Evolutionary conservation across 225 moss, liverwort and hornwort species (phyloP).

Genomic region (Marchantia polymorpha): DNA sequence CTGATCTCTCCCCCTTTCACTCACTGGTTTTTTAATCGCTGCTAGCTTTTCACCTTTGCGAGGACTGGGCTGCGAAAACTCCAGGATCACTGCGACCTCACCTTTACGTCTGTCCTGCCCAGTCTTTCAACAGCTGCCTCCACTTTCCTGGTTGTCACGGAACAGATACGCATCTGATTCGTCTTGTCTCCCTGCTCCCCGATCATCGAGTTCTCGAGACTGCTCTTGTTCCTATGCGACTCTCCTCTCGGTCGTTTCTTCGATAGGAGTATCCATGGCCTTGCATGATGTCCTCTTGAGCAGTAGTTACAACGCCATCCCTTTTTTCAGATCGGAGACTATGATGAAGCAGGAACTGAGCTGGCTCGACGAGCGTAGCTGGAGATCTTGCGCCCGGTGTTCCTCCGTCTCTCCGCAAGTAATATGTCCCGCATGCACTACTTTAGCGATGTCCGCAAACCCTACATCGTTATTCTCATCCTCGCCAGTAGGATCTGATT

Average conservation of each 20-base stretch:
- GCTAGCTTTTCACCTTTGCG: constrained; percentile 2
- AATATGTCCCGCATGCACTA: constrained; percentile 24
- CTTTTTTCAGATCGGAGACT: constrained; percentile 29
- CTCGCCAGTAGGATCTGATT: constrained; percentile 4
- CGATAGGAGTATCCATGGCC: constrained; percentile 34
- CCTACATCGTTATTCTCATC: neutral
- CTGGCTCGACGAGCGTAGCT: constrained; percentile 16
- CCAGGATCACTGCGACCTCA: neutral
- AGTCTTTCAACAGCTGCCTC: neutral
- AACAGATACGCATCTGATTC: constrained; percentile 1
- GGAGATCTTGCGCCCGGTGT: constrained; percentile 28
- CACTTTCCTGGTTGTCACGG: neutral
- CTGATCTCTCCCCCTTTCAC: neutral
- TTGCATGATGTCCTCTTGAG: constrained; percentile 25
- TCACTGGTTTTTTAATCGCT: neutral
- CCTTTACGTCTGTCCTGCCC: neutral
- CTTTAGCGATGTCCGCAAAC: neutral
- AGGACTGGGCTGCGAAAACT: neutral
- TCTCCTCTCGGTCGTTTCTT: neutral
- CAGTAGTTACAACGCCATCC: constrained; percentile 19
- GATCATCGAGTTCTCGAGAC: neutral
- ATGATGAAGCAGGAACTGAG: constrained; percentile 27
- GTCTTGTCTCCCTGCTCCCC: neutral
- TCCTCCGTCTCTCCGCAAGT: constrained; percentile 9
- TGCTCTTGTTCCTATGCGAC: neutral